Evolutionary conservation across 495 filamentous ascomycete species (phyloP), one percentile per base, ranked within the genome.

Genomic region (Glonium stellatum): DNA sequence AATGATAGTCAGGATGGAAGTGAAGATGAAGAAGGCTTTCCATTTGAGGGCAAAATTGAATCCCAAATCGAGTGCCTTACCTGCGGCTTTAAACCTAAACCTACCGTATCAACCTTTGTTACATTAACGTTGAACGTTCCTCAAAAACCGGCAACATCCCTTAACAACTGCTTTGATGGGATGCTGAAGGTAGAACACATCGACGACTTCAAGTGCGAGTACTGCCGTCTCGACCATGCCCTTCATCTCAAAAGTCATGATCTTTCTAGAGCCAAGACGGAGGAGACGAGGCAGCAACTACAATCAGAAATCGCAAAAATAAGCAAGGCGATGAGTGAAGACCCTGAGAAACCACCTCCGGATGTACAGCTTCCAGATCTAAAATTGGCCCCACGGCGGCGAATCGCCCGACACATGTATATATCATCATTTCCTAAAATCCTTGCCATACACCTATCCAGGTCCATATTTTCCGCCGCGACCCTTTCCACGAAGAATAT

Each of bases 131-230:
- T 99, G 42, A 89, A 91, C 61, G 95, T 99, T 3, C 93, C 93
- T 0, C 89, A 90, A 69, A 80, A 82, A 63, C 81, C 76, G 56
- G 82, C 80, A 8, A 82, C 87, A 1, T 82, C 82, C 8, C 77
- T 90, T 41, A 82, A 80, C 62, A 75, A 80, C 4, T 97, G 95
- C 69, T 92, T 97, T 58, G 93, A 99, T 71, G 87, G 87, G 18
- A 83, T 97, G 71, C 84, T 99, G 62, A 97, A 96, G 70, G 89
- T 86, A 0, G 93, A 99, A 67, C 86, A 89, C 68, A 96, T 99
- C 54, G 95, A 99, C 54, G 93, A 96, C 69, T 99, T 92, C 75
- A 87, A 87, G 50, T 99, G 93, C 71, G 93, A 97, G 59, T 87
- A 84, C 66, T 98, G 93, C 60, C 87, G 89, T 11, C 78, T 98